Evolutionary conservation across 1,139 yeast genomes (phyloP).

Genomic region (Williopsis jadinii): DNA sequence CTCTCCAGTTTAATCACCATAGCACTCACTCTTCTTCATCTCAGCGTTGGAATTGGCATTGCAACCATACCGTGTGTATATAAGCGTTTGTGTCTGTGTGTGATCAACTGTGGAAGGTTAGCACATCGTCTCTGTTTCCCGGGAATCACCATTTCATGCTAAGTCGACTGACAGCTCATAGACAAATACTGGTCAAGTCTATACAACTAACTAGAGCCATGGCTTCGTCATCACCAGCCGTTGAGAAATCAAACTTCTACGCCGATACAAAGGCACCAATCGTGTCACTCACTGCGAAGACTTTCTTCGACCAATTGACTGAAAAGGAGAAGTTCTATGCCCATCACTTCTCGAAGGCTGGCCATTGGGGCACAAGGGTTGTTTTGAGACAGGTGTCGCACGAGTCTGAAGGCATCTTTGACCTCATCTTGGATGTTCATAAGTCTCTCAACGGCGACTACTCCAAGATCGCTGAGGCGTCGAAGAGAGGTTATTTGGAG

Average conservation of each 20-base stretch:
- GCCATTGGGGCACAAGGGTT: constrained; percentile 76
- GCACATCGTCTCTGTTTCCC: too few species aligned
- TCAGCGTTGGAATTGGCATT: too few species aligned
- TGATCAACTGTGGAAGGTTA: too few species aligned
- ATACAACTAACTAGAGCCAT: too few species aligned
- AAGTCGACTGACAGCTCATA: too few species aligned
- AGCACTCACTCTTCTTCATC: too few species aligned
- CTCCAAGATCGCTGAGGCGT: constrained; percentile 30
- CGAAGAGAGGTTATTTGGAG: constrained; percentile 51
- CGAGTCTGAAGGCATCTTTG: constrained; percentile 70
- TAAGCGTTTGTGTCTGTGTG: too few species aligned
- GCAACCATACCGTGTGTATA: too few species aligned
- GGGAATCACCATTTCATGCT: too few species aligned
- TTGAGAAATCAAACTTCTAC: constrained; percentile 13
- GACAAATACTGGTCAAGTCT: too few species aligned
- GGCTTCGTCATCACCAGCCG: background rate
- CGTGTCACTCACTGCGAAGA: constrained; percentile 33
- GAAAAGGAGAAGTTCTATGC: constrained; percentile 62
- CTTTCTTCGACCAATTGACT: constrained; percentile 42
- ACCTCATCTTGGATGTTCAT: constrained; percentile 57
- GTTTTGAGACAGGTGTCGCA: constrained; percentile 79
- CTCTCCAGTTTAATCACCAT: too few species aligned
- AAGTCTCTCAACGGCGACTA: constrained; percentile 46
- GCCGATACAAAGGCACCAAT: constrained; percentile 47
- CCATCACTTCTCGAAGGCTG: constrained; percentile 74